A percentile compares a stretch with the other conserved stretches of the same genome.
phyloP scores from a whole-genome alignment of 1,284 basidiomycete species.

The Sporisorium scitamineum region DNA sequence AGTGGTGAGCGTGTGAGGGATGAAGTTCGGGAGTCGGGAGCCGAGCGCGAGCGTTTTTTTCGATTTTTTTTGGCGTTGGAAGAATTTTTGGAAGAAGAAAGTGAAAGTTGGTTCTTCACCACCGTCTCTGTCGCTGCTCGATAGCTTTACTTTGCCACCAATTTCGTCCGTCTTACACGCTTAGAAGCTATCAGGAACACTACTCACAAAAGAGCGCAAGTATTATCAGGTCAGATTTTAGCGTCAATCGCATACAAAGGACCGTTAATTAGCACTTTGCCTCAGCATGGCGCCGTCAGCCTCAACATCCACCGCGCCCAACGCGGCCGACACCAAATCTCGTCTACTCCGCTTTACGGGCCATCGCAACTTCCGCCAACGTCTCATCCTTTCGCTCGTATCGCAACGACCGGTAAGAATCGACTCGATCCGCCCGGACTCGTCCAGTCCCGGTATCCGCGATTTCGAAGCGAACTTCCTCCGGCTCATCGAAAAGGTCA shows the following conservation, averaged over 20 bases:
- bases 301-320: constrained; percentile 12
- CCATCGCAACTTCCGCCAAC: constrained; percentile 85
- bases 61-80: constrained; percentile 2
- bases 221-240: no score
- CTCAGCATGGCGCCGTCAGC: constrained; percentile 25
- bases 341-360: constrained; percentile 76
- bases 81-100: neutral
- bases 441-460: constrained; percentile 92
- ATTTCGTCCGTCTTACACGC: neutral
- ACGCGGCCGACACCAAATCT: constrained; percentile 27
- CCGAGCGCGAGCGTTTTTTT: no score
- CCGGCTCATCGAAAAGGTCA: constrained; percentile 88
- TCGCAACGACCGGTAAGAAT: constrained; percentile 88
- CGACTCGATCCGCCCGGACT: constrained; percentile 88
- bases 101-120: neutral
- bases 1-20: neutral
- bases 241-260: neutral
- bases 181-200: neutral
- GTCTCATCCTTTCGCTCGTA: constrained; percentile 86
- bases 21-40: neutral
- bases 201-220: no score
- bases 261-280: neutral
- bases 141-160: neutral
- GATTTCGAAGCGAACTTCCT: constrained; percentile 95
- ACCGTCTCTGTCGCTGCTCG: neutral